Evolutionary conservation across 2,329 filamentous ascomycete genomes (phyloP).

Genomic region (Claviceps paspali): DNA sequence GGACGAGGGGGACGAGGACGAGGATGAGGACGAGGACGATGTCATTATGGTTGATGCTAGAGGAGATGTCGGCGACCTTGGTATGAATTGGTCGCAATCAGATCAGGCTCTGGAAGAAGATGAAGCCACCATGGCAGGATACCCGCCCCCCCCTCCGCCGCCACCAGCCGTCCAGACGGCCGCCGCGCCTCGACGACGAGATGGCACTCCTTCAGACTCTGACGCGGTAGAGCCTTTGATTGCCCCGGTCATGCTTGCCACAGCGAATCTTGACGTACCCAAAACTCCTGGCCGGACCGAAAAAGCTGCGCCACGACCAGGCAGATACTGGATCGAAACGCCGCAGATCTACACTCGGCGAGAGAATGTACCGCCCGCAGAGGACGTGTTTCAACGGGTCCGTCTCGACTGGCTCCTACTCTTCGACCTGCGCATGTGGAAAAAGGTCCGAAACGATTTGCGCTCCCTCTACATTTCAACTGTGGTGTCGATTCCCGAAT

Average conservation of each 20-base stretch:
- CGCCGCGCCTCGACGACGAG: conserved; percentile 35
- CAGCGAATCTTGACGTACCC: conserved; percentile 58
- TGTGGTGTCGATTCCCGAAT: conserved; percentile 85
- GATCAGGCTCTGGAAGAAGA: conserved; percentile 59
- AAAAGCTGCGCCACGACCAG: conserved; percentile 42
- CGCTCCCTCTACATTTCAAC: conserved; percentile 92
- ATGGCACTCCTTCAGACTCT: conserved; percentile 55
- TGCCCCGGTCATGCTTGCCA: conserved; percentile 44
- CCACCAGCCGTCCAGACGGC: conserved; percentile 46
- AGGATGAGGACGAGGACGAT: conserved; percentile 37
- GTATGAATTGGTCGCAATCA: conserved; percentile 34
- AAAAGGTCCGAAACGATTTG: conserved; percentile 79
- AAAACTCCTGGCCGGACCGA: conserved; percentile 54
- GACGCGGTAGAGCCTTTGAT: conserved; percentile 53
- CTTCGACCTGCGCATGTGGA: conserved; percentile 93
- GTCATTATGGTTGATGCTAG: conserved; percentile 42
- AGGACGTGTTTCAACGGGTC: conserved; percentile 80
- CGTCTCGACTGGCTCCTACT: conserved; percentile 88
- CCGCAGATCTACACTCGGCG: conserved; percentile 52
- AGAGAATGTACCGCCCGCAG: conserved; percentile 52
- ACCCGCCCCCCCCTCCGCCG: conserved; percentile 49
- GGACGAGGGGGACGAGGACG: conserved; percentile 31
- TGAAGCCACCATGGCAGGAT: conserved; percentile 65
- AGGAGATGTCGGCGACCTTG: conserved; percentile 28
- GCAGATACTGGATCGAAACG: conserved; percentile 75